Conservation (phyloP, 2,329 filamentous ascomycete species). For the Colletotrichum agaves region DNA sequence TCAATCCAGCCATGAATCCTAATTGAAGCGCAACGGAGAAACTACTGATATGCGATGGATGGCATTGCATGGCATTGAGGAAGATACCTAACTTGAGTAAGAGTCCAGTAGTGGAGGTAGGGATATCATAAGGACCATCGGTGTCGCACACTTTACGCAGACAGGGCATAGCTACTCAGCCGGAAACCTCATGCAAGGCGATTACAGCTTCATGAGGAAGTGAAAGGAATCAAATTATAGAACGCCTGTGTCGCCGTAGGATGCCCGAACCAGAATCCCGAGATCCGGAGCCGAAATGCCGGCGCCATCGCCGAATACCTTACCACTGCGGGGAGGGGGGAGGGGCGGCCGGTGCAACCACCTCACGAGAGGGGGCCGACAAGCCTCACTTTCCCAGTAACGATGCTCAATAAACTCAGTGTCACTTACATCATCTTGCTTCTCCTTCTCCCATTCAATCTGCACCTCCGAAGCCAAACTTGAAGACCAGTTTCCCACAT, state of each 20-base stretch:
- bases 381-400: not conserved
- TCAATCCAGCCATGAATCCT: too few relatives aligned
- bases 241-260: not conserved
- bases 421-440: conserved; percentile 1
- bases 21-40: not conserved
- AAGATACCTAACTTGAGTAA: too few relatives aligned
- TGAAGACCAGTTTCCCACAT: not conserved
- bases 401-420: conserved; percentile 5
- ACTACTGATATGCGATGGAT: too few relatives aligned
- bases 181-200: too few relatives aligned
- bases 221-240: too few relatives aligned
- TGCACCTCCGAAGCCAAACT: not conserved
- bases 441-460: not conserved
- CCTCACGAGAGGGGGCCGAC: not conserved
- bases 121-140: too few relatives aligned
- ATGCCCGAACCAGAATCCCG: not conserved
- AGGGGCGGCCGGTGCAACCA: conserved; percentile 20
- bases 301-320: conserved; percentile 17
- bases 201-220: too few relatives aligned
- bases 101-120: too few relatives aligned
- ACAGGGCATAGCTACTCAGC: too few relatives aligned
- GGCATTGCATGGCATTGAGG: too few relatives aligned
- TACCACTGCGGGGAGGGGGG: conserved; percentile 28
- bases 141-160: too few relatives aligned
- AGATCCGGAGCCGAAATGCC: conserved; percentile 34